These are phyloP conservation scores for Rhododendron henanense DNA, from an alignment of 148 eudicot species.

Conservation along the genomic window DNA sequence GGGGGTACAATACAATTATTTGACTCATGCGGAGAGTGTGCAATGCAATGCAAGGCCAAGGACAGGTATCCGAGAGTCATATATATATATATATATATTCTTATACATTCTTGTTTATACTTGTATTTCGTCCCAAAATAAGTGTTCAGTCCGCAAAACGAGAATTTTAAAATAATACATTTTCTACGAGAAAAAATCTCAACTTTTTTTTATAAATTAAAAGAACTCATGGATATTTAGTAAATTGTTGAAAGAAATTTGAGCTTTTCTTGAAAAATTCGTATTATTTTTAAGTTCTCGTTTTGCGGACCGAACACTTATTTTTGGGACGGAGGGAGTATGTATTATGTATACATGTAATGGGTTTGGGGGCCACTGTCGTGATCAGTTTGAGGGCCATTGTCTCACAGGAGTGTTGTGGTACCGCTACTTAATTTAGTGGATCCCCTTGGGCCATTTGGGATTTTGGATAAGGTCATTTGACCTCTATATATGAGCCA, in stretches of 20 bases:
- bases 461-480: constrained; percentile 1
- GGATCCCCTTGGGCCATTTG: constrained; percentile 13
- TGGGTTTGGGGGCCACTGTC: not conserved
- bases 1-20: constrained; percentile 18
- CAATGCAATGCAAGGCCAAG: not conserved
- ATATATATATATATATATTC: too few species aligned
- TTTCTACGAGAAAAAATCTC: too few species aligned
- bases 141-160: too few species aligned
- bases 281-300: too few species aligned
- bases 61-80: not conserved
- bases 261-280: too few species aligned
- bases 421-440: not conserved
- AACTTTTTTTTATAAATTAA: too few species aligned
- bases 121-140: too few species aligned
- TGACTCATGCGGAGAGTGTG: constrained; percentile 25
- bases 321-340: too few species aligned
- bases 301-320: too few species aligned
- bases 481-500: not conserved
- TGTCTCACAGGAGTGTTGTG: constrained; percentile 12
- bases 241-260: too few species aligned
- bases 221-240: too few species aligned
- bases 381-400: constrained; percentile 5
- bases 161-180: too few species aligned
- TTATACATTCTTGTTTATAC: not conserved
- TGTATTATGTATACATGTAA: not conserved